These are phyloP conservation scores for Lepidopterella palustris DNA, from an alignment of 495 filamentous ascomycete species.

Conservation along the genomic window DNA sequence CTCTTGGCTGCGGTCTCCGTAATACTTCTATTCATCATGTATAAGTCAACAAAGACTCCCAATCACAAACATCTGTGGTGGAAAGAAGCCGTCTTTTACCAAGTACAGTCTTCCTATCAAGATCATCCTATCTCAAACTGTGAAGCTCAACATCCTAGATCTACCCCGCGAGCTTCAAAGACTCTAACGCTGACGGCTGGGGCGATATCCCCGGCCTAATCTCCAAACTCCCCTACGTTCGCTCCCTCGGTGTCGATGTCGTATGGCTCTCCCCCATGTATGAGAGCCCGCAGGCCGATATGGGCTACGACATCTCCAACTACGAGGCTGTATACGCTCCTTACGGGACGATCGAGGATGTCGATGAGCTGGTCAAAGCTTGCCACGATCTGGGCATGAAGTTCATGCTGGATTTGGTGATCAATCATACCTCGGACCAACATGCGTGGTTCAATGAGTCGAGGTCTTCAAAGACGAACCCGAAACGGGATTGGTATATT, in stretches of 20 bases:
- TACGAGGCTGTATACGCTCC: slow-evolving; percentile 28
- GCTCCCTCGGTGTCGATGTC: slow-evolving; percentile 30
- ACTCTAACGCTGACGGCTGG: slow-evolving; percentile 30
- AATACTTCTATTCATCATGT: no score
- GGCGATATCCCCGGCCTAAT: slow-evolving; percentile 25
- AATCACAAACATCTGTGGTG: no score
- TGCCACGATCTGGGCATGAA: slow-evolving; percentile 27
- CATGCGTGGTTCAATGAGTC: slow-evolving; percentile 34
- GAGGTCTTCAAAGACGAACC: slow-evolving; percentile 24
- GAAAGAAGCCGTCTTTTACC: no score
- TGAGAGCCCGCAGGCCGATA: slow-evolving; percentile 32
- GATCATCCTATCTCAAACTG: no score
- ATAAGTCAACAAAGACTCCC: no score
- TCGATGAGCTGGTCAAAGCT: slow-evolving; percentile 29
- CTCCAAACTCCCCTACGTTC: slow-evolving; percentile 30
- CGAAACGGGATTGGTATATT: slow-evolving; percentile 35
- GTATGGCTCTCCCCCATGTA: slow-evolving; percentile 35
- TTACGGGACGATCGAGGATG: slow-evolving; percentile 31
- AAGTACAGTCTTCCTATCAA: no score
- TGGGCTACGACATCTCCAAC: slow-evolving; percentile 37
- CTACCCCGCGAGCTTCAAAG: slow-evolving; percentile 34
- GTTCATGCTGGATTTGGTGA: slow-evolving; percentile 31
- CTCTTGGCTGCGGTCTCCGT: no score
- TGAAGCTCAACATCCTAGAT: no score
- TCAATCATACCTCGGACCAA: slow-evolving; percentile 33